These are phyloP conservation scores for Penicillium crustosum DNA, from an alignment of 2,329 filamentous ascomycete species.

Conservation along the genomic window DNA sequence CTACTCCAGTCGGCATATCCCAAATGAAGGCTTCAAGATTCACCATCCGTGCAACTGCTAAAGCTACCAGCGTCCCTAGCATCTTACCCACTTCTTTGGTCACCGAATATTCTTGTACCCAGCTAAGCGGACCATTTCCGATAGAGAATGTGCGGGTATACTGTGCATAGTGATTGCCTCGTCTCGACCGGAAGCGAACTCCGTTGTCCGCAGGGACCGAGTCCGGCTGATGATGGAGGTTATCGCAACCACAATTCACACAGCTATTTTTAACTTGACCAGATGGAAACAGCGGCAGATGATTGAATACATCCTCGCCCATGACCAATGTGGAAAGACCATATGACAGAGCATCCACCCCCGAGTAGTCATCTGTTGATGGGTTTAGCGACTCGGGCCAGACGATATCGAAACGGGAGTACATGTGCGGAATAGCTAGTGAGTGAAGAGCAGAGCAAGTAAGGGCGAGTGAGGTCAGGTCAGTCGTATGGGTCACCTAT, in stretches of 20 bases:
- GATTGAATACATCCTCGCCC: slow-evolving; percentile 62
- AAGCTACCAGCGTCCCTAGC: slow-evolving; percentile 77
- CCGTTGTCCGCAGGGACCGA: not conserved
- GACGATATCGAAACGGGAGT: slow-evolving; percentile 82
- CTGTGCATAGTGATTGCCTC: slow-evolving; percentile 73
- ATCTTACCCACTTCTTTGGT: slow-evolving; percentile 83
- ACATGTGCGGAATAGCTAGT: slow-evolving; percentile 74
- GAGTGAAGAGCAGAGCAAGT: slow-evolving; percentile 75
- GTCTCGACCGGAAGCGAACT: slow-evolving; percentile 38
- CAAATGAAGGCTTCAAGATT: slow-evolving; percentile 80
- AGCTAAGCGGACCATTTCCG: slow-evolving; percentile 75
- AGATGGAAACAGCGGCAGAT: slow-evolving; percentile 42
- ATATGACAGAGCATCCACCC: slow-evolving; percentile 80
- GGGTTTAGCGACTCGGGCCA: slow-evolving; percentile 71
- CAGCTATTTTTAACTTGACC: slow-evolving; percentile 19
- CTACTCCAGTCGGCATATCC: slow-evolving; percentile 85
- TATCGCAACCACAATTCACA: slow-evolving; percentile 33
- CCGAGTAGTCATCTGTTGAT: slow-evolving; percentile 64
- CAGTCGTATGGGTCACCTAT: slow-evolving; percentile 77
- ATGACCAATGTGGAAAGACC: slow-evolving; percentile 77
- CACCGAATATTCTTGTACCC: slow-evolving; percentile 79
- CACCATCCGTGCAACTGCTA: slow-evolving; percentile 77
- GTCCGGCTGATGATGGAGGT: slow-evolving; percentile 17
- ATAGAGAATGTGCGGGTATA: slow-evolving; percentile 80
- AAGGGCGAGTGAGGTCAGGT: slow-evolving; percentile 73